phyloP scores from a whole-genome alignment of 2,329 filamentous ascomycete genomes.

The Epicoccum nigrum region DNA sequence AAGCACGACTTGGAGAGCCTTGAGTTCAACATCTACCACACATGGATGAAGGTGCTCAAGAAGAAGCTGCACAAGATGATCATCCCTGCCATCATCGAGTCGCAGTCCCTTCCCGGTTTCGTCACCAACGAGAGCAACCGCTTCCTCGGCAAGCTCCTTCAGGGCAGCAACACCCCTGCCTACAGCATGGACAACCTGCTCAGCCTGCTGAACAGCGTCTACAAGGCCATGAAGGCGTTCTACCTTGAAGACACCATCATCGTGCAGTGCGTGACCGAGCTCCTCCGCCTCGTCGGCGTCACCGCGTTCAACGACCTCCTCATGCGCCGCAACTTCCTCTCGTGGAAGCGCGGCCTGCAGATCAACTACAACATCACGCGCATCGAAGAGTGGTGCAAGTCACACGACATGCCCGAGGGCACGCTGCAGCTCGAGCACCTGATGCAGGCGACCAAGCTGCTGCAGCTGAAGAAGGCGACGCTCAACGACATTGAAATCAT shows the following conservation, averaged over 20 bases:
- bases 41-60: slow-evolving; percentile 99
- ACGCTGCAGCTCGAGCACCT: slow-evolving; percentile 96
- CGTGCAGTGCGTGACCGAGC: slow-evolving; percentile 91
- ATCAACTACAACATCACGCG: slow-evolving; percentile 99
- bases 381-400: slow-evolving; percentile 99
- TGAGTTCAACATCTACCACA: slow-evolving; percentile 99
- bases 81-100: slow-evolving; percentile 98
- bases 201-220: slow-evolving; percentile 93
- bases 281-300: slow-evolving; percentile 90
- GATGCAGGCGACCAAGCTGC: slow-evolving; percentile 98
- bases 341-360: slow-evolving; percentile 98
- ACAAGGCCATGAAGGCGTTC: slow-evolving; percentile 98
- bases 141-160: slow-evolving; percentile 95
- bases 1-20: slow-evolving; percentile 98
- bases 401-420: slow-evolving; percentile 98
- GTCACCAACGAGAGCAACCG: slow-evolving; percentile 98
- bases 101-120: slow-evolving; percentile 95
- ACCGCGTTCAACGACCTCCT: slow-evolving; percentile 98
- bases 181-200: slow-evolving; percentile 99
- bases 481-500: slow-evolving; percentile 99
- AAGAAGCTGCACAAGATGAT: slow-evolving; percentile 99
- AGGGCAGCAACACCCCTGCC: slow-evolving; percentile 87
- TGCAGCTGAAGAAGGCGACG: slow-evolving; percentile 98
- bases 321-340: slow-evolving; percentile 97
- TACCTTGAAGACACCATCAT: slow-evolving; percentile 97